Base-by-base conservation (phyloP, 129 eudicot species). In the Scalesia atractyloides region DNA sequence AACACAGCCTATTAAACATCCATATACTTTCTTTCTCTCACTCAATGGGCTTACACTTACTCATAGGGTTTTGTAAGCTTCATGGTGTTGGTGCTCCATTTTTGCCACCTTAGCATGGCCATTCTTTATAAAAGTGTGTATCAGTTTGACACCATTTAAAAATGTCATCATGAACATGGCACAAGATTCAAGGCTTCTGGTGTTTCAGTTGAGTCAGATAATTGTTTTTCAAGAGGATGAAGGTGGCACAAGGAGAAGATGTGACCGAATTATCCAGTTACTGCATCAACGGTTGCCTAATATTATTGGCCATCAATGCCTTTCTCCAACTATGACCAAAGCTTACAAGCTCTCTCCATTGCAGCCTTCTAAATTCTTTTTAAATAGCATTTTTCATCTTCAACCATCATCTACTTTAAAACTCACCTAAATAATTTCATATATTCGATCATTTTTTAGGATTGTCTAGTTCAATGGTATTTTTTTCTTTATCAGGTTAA, bases 321-420 rank as follows among this genome's bases (percentile, higher is more conserved):
- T 61, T 61, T 61, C 46, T 61, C 67, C 39, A 13, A 58, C 39
- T 58, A 24, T 5, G 64, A 58, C 1, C 37, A 15, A 24, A 24
- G 16, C 64, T 58, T 58, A n/a, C 64, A 58, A 5, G 30, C 64
- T 11, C 64, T 58, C 41, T 12, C 64, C n/a, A 24, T 58, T 58
- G 81, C 41, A 48, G 76, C 81, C 70, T 77, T 77, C 56, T 77
- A 53, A 77, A 12, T 16, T 53, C 60, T n/a, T n/a, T n/a, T n/a
- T n/a, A n/a, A n/a, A 5, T 5, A 51, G 7, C 22, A 39, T 16
- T 4, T 7, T 15, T 17, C 0, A 15, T 51, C n/a, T 5, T 17
- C 17, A 19, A 15, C 11, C 10, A 39, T 50, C 10, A 39, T 50
- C 9, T 50, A 50, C 16, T 0, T 24, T 24, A 24, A 3, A 24